Evolutionary conservation across 495 filamentous ascomycete genomes (phyloP).

Genomic region (Bathelium albidoporum): DNA sequence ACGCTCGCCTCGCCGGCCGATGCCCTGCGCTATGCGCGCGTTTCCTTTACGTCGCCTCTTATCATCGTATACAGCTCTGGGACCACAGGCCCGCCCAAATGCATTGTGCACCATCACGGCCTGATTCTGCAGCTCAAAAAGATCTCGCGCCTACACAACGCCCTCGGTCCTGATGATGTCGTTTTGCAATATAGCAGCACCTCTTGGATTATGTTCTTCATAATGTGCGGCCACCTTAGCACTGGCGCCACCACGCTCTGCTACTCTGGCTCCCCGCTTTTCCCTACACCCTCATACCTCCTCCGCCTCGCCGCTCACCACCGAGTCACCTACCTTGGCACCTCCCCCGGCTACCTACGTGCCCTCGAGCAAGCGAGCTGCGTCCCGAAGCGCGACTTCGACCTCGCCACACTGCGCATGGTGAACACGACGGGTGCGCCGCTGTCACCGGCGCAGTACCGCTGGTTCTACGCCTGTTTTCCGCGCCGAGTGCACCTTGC

Average conservation of each 20-base stretch:
- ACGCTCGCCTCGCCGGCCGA: constrained; percentile 29
- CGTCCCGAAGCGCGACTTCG: constrained; percentile 47
- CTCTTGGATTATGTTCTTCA: constrained; percentile 79
- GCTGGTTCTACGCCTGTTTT: constrained; percentile 77
- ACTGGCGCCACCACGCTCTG: constrained; percentile 50
- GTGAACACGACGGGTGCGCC: constrained; percentile 76
- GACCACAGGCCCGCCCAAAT: constrained; percentile 66
- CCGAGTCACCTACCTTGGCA: constrained; percentile 51
- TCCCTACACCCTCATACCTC: constrained; percentile 50
- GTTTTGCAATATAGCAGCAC: constrained; percentile 33
- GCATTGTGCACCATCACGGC: constrained; percentile 65
- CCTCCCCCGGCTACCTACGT: constrained; percentile 61
- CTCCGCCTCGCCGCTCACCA: constrained; percentile 50
- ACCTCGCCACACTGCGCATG: constrained; percentile 46
- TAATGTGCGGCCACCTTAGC: constrained; percentile 44
- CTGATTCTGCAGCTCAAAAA: constrained; percentile 49
- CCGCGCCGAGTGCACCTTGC: constrained; percentile 50
- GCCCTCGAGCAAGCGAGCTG: constrained; percentile 50
- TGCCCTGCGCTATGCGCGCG: constrained; percentile 44
- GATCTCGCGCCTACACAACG: constrained; percentile 49
- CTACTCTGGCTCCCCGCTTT: constrained; percentile 70
- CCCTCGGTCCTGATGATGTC: constrained; percentile 14
- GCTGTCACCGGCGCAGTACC: constrained; percentile 56
- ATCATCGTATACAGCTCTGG: constrained; percentile 62
- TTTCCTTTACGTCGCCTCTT: constrained; percentile 59